These are phyloP conservation scores for Cercospora sp. DNA, from an alignment of 2,329 filamentous ascomycete species.

Conservation along the genomic window DNA sequence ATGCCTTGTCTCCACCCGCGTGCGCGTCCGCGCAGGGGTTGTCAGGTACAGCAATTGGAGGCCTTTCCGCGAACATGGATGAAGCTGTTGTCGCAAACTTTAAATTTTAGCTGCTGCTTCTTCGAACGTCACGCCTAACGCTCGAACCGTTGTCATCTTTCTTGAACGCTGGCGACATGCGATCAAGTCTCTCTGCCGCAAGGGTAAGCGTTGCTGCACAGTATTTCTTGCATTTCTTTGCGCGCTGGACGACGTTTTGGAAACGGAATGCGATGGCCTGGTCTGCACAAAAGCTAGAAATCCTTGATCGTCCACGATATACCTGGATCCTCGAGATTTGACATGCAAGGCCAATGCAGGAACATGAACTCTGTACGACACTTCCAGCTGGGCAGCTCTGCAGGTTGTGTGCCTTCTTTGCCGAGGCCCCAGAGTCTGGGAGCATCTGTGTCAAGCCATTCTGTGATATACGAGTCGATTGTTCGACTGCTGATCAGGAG, in stretches of 20 bases:
- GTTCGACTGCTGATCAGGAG: background rate
- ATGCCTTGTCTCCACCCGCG: background rate
- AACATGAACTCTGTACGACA: constrained; percentile 4
- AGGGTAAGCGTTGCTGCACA: background rate
- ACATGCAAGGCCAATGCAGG: constrained; percentile 12
- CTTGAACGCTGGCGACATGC: background rate
- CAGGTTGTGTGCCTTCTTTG: background rate
- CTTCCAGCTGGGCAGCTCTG: background rate
- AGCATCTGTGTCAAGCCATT: background rate
- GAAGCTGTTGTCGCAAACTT: background rate
- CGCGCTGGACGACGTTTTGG: background rate
- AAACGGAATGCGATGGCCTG: background rate
- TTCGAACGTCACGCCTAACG: background rate
- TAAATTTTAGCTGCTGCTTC: background rate
- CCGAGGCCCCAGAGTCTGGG: background rate
- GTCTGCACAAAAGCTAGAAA: background rate
- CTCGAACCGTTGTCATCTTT: background rate
- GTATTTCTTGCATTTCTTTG: background rate
- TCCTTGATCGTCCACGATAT: constrained; percentile 8
- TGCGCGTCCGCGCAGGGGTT: background rate
- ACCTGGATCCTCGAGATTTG: constrained; percentile 15
- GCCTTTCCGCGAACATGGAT: background rate
- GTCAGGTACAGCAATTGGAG: background rate
- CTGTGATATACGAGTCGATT: no score
- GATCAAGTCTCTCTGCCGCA: background rate